A percentile compares a stretch with the other conserved stretches of the same genome.
Evolutionary conservation across 2,329 filamentous ascomycete species (phyloP).

Genomic region (Stagonosporopsis cucurbitacearum): DNA sequence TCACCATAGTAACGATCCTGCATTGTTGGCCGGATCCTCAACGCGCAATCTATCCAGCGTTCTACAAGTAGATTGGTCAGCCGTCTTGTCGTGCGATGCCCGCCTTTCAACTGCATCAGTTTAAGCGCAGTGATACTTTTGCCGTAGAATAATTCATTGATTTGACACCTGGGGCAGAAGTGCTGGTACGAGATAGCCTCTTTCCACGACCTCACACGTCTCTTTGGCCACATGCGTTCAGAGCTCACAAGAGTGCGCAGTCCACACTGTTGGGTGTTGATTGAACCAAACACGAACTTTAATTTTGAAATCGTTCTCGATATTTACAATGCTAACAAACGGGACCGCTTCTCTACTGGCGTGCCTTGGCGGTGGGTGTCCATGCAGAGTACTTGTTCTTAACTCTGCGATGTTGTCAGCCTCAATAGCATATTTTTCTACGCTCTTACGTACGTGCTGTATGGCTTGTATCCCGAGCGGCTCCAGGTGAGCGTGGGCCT

Average conservation of each 20-base stretch:
- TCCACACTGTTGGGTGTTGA: not conserved
- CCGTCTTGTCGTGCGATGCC: not conserved
- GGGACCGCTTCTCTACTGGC: slow-evolving; percentile 36
- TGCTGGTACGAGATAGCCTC: not conserved
- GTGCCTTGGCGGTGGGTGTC: slow-evolving; percentile 55
- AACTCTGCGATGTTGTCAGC: slow-evolving; percentile 43
- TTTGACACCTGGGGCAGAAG: not conserved
- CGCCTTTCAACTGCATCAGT: not conserved
- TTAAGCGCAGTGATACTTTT: not conserved
- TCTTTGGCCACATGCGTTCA: not conserved
- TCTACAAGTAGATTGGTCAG: not conserved
- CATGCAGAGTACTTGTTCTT: slow-evolving; percentile 59
- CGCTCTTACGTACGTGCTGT: slow-evolving; percentile 79
- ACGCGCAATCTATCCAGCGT: too few species aligned
- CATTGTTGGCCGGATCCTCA: too few species aligned
- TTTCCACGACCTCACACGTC: not conserved
- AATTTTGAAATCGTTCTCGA: slow-evolving; percentile 16
- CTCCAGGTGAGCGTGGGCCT: slow-evolving; percentile 77
- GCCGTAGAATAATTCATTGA: not conserved
- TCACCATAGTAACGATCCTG: not conserved
- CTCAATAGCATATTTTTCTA: not conserved
- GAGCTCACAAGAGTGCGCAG: not conserved
- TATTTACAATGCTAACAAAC: slow-evolving; percentile 36
- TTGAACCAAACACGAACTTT: not conserved
- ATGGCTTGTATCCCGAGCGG: slow-evolving; percentile 85